Conservation (phyloP, 495 filamentous ascomycete genomes). For the Xylaria palmicola region DNA sequence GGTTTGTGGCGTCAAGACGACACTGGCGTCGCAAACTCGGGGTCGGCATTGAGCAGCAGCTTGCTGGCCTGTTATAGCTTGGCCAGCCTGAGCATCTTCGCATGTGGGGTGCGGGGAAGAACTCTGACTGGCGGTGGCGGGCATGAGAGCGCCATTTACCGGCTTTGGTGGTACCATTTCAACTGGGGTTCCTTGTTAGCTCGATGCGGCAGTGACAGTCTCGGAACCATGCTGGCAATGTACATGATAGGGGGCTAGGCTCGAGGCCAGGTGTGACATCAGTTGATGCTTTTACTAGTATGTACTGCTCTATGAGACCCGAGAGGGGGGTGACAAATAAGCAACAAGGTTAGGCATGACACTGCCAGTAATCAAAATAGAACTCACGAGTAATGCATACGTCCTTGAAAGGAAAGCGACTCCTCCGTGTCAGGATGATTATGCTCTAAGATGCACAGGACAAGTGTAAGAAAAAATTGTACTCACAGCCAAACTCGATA, state of each 20-base stretch:
- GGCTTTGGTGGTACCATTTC: constrained; percentile 20
- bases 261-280: constrained; percentile 14
- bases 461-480: background rate
- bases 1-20: constrained; percentile 3
- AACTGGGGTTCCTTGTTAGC: constrained; percentile 11
- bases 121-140: constrained; percentile 28
- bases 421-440: background rate
- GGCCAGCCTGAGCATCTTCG: constrained; percentile 18
- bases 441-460: background rate
- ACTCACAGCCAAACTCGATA: background rate
- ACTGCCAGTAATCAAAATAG: constrained; percentile 1
- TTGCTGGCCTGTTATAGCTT: constrained; percentile 24
- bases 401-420: background rate
- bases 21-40: constrained; percentile 1
- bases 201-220: constrained; percentile 7
- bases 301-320: background rate
- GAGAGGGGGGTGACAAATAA: constrained; percentile 12
- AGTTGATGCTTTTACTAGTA: background rate
- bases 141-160: constrained; percentile 25
- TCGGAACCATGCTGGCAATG: too few species aligned
- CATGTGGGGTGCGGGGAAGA: constrained; percentile 33
- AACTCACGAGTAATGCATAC: background rate
- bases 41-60: constrained; percentile 9
- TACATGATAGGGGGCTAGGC: background rate
- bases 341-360: background rate